Conservation (phyloP, 208 protist genomes). For the Entamoeba moshkovskii region DNA sequence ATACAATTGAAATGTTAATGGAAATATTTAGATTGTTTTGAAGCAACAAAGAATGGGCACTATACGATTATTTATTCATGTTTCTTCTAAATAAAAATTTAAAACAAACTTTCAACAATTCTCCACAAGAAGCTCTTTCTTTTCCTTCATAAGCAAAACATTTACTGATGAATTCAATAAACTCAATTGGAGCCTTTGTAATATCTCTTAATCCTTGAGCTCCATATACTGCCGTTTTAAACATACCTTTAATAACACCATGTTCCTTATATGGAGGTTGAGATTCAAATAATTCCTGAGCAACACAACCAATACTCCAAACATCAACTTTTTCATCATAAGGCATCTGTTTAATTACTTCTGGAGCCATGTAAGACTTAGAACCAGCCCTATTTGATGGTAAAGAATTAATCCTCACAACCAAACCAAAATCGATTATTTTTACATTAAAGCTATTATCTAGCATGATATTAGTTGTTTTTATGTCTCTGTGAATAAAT, state of each 20-base stretch:
- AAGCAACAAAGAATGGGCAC: no score
- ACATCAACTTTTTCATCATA: conserved; percentile 20
- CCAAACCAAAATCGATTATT: conserved; percentile 40
- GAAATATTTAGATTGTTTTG: no score
- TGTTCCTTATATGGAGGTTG: not conserved
- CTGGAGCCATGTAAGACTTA: conserved; percentile 21
- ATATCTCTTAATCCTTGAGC: not conserved
- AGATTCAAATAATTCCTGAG: not conserved
- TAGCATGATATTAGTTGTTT: conserved; percentile 40
- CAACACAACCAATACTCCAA: conserved; percentile 12
- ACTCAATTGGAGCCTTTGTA: not conserved
- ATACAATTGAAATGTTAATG: no score
- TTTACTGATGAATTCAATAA: not conserved
- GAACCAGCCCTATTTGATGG: not conserved
- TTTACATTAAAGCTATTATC: not conserved
- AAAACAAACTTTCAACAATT: not conserved
- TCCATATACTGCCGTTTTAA: not conserved
- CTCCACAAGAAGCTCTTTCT: not conserved
- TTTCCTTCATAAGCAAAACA: not conserved
- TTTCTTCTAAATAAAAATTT: no score
- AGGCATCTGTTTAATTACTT: conserved; percentile 10
- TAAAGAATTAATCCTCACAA: not conserved
- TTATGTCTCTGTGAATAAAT: conserved; percentile 35
- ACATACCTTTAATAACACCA: not conserved
- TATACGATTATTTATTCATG: no score